Conservation (phyloP, 2,329 filamentous ascomycete genomes). For the Lecanicillium sp. region DNA sequence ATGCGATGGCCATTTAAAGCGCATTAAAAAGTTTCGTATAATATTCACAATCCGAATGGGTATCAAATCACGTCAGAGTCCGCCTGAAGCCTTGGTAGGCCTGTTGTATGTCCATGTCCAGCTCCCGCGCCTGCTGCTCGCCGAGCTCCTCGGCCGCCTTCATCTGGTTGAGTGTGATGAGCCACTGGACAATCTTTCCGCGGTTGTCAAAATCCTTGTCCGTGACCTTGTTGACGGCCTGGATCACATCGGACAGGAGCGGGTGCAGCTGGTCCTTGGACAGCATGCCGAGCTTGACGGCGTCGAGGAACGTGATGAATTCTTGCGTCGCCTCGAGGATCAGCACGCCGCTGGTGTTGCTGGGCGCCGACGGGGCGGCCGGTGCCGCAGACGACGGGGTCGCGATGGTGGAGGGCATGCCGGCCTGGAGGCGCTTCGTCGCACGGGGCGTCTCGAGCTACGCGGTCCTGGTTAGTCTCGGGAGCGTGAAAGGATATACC, state of each 20-base stretch:
- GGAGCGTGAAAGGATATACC: no score
- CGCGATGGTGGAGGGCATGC: slow-evolving; percentile 79
- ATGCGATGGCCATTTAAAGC: no score
- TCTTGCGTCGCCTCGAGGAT: slow-evolving; percentile 93
- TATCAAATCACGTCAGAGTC: slow-evolving; percentile 52
- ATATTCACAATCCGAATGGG: no score
- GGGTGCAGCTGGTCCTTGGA: slow-evolving; percentile 97
- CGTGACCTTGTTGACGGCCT: slow-evolving; percentile 94
- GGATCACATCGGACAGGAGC: slow-evolving; percentile 88
- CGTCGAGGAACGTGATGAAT: slow-evolving; percentile 97
- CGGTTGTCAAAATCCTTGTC: slow-evolving; percentile 91
- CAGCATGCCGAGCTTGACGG: slow-evolving; percentile 82
- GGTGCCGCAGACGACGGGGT: slow-evolving; percentile 45
- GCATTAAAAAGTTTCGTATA: not conserved
- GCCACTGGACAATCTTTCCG: slow-evolving; percentile 96
- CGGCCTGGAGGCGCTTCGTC: slow-evolving; percentile 85
- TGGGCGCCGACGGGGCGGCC: slow-evolving; percentile 33
- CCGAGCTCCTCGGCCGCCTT: slow-evolving; percentile 85
- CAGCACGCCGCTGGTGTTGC: slow-evolving; percentile 53
- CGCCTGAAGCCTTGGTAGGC: slow-evolving; percentile 92
- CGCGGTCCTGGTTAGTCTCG: not conserved
- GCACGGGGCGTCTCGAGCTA: slow-evolving; percentile 92
- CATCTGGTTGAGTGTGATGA: slow-evolving; percentile 97
- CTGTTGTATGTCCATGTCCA: slow-evolving; percentile 89
- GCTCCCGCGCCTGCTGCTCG: slow-evolving; percentile 79